These are phyloP conservation scores for Pseudogymnoascus sp. DNA, from an alignment of 2,329 filamentous ascomycete genomes.

Conservation along the genomic window DNA sequence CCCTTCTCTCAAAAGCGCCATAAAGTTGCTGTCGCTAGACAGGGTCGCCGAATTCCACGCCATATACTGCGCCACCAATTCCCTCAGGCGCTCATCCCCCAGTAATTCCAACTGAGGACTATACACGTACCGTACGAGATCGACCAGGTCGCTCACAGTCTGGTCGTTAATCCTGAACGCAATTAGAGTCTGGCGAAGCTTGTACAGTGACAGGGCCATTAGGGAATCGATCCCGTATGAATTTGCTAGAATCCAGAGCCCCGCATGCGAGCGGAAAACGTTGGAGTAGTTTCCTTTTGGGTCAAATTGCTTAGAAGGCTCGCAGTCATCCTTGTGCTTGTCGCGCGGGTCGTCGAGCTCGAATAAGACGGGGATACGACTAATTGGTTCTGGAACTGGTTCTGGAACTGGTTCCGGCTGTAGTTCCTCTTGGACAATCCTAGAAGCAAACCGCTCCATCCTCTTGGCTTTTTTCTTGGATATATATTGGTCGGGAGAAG, in stretches of 20 bases:
- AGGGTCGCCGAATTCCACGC: constrained; percentile 13
- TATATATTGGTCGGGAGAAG: no score
- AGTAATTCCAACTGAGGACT: not conserved
- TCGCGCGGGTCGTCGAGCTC: constrained; percentile 10
- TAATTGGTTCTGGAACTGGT: not conserved
- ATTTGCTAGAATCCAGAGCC: constrained; percentile 16
- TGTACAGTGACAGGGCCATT: constrained; percentile 18
- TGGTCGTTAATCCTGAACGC: constrained; percentile 13
- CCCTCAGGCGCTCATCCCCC: constrained; percentile 12
- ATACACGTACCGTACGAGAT: constrained; percentile 15
- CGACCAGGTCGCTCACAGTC: constrained; percentile 15
- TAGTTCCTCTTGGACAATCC: no score
- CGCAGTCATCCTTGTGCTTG: constrained; percentile 12
- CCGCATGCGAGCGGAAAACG: constrained; percentile 15
- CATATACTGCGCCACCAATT: constrained; percentile 17
- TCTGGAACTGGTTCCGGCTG: not conserved
- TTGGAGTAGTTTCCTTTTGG: constrained; percentile 13
- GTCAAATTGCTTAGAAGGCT: constrained; percentile 14
- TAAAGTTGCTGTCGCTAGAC: constrained; percentile 14
- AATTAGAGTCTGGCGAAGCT: constrained; percentile 19
- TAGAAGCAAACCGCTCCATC: no score
- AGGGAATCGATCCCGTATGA: constrained; percentile 14
- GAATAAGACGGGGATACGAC: constrained; percentile 13
- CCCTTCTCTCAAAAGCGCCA: constrained; percentile 17
- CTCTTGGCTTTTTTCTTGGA: not conserved